Evolutionary conservation across 192 early-diverging fungal genomes (phyloP).

Genomic region (Rhizophlyctis rosea): DNA sequence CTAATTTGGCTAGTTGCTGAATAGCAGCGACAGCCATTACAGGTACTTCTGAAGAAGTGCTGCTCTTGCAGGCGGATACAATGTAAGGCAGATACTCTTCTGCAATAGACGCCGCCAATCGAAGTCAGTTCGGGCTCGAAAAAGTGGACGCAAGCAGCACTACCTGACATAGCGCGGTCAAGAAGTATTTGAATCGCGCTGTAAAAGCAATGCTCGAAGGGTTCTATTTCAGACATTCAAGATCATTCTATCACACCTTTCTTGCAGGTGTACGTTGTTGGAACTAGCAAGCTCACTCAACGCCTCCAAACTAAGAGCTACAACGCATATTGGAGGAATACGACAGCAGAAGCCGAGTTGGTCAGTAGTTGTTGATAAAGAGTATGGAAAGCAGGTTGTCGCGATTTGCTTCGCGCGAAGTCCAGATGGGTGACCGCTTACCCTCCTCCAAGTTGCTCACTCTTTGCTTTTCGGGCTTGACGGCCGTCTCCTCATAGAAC

Average conservation of each 20-base stretch:
- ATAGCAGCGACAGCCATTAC: constrained; percentile 61
- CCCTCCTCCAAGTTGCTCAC: too few species aligned
- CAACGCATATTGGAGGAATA: too few species aligned
- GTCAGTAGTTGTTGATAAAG: too few species aligned
- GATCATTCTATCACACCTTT: constrained; percentile 15
- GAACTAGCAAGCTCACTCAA: constrained; percentile 18
- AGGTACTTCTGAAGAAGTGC: constrained; percentile 37
- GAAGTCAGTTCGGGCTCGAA: neutral
- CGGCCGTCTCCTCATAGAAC: too few species aligned
- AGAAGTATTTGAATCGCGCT: constrained; percentile 74
- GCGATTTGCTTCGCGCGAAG: too few species aligned
- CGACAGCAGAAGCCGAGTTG: too few species aligned
- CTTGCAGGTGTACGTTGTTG: constrained; percentile 21
- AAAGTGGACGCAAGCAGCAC: neutral
- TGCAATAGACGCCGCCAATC: constrained; percentile 15
- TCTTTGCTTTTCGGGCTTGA: too few species aligned
- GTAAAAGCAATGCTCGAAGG: neutral
- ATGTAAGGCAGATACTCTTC: constrained; percentile 55
- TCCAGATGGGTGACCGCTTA: too few species aligned
- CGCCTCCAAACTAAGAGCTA: neutral
- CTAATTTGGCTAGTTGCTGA: constrained; percentile 63
- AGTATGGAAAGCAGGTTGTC: too few species aligned
- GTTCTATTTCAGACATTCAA: neutral
- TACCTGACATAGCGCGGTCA: constrained; percentile 70
- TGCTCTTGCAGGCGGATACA: constrained; percentile 47